Percentiles rank a stretch among this genome's conserved stretches.
Conservation (phyloP, 2,329 filamentous ascomycete species). For the Penicillium sp. region DNA sequence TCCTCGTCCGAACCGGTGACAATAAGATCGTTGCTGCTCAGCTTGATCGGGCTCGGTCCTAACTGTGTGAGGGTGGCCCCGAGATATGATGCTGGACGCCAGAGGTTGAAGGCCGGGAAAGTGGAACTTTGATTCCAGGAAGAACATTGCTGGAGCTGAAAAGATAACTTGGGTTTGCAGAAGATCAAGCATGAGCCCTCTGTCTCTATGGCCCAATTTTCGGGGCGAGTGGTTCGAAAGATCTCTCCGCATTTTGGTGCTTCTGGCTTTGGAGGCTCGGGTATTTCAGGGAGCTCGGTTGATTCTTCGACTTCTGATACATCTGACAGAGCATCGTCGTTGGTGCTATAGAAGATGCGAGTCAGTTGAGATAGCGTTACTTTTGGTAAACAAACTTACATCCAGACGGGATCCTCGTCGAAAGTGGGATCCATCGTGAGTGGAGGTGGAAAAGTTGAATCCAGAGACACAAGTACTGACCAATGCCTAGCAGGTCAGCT, state of each 20-base stretch:
- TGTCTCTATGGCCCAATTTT: not conserved
- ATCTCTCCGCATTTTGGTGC: slow-evolving; percentile 5
- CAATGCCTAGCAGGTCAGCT: not conserved
- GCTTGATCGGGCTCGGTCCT: slow-evolving; percentile 4
- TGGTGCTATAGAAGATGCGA: not conserved
- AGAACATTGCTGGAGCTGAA: slow-evolving; percentile 8
- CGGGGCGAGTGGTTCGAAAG: not conserved
- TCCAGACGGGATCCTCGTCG: slow-evolving; percentile 5
- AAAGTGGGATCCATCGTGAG: not conserved
- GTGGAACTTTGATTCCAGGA: not conserved
- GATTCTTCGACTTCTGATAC: not conserved
- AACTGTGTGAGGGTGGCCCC: slow-evolving; percentile 2
- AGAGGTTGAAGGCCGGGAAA: slow-evolving; percentile 8
- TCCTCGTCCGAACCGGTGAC: slow-evolving; percentile 7
- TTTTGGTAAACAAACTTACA: not conserved
- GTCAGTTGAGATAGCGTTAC: not conserved
- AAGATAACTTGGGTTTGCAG: slow-evolving; percentile 3
- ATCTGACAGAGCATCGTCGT: slow-evolving; percentile 1
- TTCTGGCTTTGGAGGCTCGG: not conserved
- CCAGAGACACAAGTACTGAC: not conserved
- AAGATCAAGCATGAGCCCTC: slow-evolving; percentile 1
- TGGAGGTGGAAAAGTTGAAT: too few relatives aligned
- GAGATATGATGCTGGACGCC: slow-evolving; percentile 9
- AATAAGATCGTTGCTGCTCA: slow-evolving; percentile 9
- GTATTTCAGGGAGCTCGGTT: not conserved